Conservation (phyloP, 1,139 yeast genomes). For the Yamadazyma kanchanaburiensis region DNA sequence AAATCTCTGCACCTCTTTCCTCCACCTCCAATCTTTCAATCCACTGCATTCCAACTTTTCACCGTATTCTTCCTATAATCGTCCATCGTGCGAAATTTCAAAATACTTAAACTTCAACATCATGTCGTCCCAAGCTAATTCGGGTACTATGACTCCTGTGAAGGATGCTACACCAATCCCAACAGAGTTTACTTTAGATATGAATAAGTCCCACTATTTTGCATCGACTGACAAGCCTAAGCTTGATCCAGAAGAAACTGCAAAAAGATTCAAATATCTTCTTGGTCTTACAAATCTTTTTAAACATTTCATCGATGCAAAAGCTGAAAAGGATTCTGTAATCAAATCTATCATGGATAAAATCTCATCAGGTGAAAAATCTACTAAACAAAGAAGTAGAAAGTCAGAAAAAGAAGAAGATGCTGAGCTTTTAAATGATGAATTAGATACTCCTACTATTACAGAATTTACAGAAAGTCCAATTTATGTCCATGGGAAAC, state of each 20-base stretch:
- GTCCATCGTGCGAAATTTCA: neutral
- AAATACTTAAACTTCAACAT: too few species aligned
- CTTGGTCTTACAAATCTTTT: constrained; percentile 66
- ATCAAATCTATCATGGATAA: constrained; percentile 47
- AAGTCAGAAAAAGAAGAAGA: constrained; percentile 72
- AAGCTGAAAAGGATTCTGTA: constrained; percentile 61
- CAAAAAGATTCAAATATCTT: constrained; percentile 62
- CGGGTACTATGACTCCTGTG: too few species aligned
- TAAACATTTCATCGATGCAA: constrained; percentile 63
- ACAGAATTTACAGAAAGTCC: constrained; percentile 68
- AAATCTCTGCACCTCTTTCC: too few species aligned
- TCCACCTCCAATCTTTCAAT: too few species aligned
- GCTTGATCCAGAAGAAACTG: constrained; percentile 52
- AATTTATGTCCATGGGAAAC: constrained; percentile 54
- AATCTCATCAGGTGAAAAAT: constrained; percentile 17
- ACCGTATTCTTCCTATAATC: neutral
- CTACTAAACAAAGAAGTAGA: constrained; percentile 39
- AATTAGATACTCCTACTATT: constrained; percentile 38
- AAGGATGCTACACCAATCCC: constrained; percentile 10
- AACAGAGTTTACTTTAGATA: too few species aligned
- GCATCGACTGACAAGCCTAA: constrained; percentile 44
- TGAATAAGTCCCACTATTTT: constrained; percentile 34
- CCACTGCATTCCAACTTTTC: too few species aligned
- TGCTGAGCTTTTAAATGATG: constrained; percentile 60
- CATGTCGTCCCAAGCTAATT: too few species aligned